Evolutionary conservation across 495 filamentous ascomycete species (phyloP), one percentile per base, ranked within the genome.

Genomic region (Cryomyces minteri): DNA sequence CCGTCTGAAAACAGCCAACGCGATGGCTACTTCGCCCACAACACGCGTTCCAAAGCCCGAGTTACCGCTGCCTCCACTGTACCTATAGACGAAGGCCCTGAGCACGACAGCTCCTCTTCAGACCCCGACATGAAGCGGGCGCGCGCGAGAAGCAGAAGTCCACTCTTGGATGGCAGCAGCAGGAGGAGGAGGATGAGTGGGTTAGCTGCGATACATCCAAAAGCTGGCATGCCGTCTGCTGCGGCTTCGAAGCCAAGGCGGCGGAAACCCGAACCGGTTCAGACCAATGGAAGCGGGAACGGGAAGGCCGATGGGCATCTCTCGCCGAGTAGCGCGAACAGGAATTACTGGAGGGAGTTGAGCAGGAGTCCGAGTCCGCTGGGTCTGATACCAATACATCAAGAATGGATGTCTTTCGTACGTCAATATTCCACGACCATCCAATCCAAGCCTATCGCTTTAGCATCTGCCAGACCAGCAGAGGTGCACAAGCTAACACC

Each of bases 321-420:
- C n/a, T 79, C 79, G 8, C 80, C 80, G 29, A 68, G 69, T 5
- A 57, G 67, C 9, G 65, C 68, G 6, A 58, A 58, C 42, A 54
- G 61, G 31, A 70, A 79, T 59, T 74, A 67, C 55, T 88, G 82
- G 78, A 73, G 80, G 33, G 79, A 83, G 54, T 65, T 94, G 53
- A 92, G 84, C 45, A 73, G 90, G 48, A 88, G 82, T 45, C 90
- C 90, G 3, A 86, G 80, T 46, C 90, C 90, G 4, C 70, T 98
- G 10, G 90, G 92, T 14, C 72, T 99, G 5, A 99, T 99, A 48
- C 90, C 90, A 25, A 87, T 96, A 53, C 90, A 99, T 58, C 68
- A 74, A 40, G 70, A 76, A 52, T 86, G 78, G 68, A 66, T 77
- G 48, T 71, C 66, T 5, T 76, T 86, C 46, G 77, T 83, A 53